A percentile compares a stretch with the other conserved stretches of the same genome.
Evolutionary conservation across 2,329 filamentous ascomycete species (phyloP).

Genomic region (Pseudopyrenochaeta lycopersici): DNA sequence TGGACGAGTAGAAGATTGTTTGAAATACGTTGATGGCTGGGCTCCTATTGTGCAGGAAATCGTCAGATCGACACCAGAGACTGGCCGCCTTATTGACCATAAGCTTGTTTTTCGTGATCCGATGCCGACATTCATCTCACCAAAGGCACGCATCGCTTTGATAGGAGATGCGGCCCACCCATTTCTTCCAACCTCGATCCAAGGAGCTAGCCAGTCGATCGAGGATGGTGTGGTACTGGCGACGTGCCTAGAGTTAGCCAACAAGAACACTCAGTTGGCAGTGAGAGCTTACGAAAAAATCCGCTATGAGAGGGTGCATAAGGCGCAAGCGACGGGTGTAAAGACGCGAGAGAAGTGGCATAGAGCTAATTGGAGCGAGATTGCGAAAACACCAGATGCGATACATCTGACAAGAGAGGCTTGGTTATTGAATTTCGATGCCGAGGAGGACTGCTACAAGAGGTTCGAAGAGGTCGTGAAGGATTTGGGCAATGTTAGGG

Average conservation of each 20-base stretch:
- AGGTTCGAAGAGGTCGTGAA: slow-evolving; percentile 33
- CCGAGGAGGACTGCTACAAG: slow-evolving; percentile 42
- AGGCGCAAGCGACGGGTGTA: slow-evolving; percentile 38
- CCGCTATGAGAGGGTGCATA: slow-evolving; percentile 39
- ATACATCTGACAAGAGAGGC: slow-evolving; percentile 40
- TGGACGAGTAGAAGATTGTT: slow-evolving; percentile 40
- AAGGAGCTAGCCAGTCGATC: slow-evolving; percentile 64
- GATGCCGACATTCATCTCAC: slow-evolving; percentile 61
- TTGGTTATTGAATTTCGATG: slow-evolving; percentile 44
- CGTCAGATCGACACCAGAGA: slow-evolving; percentile 43
- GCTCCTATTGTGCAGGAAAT: slow-evolving; percentile 42
- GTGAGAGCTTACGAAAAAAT: slow-evolving; percentile 45
- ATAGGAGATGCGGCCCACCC: slow-evolving; percentile 65
- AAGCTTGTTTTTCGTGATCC: slow-evolving; percentile 64
- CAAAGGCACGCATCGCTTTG: slow-evolving; percentile 58
- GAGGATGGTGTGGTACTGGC: slow-evolving; percentile 55
- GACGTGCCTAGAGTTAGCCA: slow-evolving; percentile 34
- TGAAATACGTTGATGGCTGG: slow-evolving; percentile 43
- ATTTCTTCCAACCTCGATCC: slow-evolving; percentile 62
- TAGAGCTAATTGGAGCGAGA: slow-evolving; percentile 40
- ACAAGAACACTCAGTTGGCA: slow-evolving; percentile 33
- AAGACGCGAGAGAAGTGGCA: slow-evolving; percentile 43
- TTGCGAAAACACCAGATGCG: slow-evolving; percentile 34
- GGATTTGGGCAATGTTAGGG: slow-evolving; percentile 14
- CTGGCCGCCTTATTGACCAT: slow-evolving; percentile 58